Evolutionary conservation across 2,329 filamentous ascomycete genomes (phyloP).

Genomic region (Eutypa lata): DNA sequence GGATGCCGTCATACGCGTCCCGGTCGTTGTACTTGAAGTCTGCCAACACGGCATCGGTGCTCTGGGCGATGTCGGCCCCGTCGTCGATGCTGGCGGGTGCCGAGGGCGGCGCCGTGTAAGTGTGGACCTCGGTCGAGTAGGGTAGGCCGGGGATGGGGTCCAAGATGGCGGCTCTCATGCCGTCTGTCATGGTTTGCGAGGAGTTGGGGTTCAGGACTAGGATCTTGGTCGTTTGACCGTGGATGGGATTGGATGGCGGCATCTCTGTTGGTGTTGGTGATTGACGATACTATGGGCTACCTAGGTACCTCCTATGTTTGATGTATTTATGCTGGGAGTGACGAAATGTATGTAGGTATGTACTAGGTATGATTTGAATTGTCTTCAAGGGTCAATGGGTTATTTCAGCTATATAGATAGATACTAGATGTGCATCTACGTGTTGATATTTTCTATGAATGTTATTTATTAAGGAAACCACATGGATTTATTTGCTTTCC

Average conservation of each 20-base stretch:
- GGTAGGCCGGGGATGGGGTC: slow-evolving; percentile 21
- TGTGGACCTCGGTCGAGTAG: slow-evolving; percentile 49
- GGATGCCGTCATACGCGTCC: slow-evolving; percentile 64
- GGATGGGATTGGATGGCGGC: slow-evolving; percentile 27
- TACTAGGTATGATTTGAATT: too few relatives aligned
- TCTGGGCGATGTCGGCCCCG: slow-evolving; percentile 62
- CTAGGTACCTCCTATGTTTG: too few relatives aligned
- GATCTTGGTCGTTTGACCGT: slow-evolving; percentile 43
- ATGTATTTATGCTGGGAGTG: too few relatives aligned
- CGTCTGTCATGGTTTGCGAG: slow-evolving; percentile 67
- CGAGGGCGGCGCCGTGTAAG: slow-evolving; percentile 62
- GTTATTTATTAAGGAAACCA: too few relatives aligned
- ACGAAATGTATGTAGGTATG: too few relatives aligned
- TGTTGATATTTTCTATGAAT: too few relatives aligned
- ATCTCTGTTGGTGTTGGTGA: slow-evolving; percentile 11
- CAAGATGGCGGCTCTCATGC: slow-evolving; percentile 51
- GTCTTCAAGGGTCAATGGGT: too few relatives aligned
- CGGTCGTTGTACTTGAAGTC: slow-evolving; percentile 41
- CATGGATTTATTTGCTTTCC: too few relatives aligned
- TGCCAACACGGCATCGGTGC: slow-evolving; percentile 58
- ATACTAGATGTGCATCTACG: too few relatives aligned
- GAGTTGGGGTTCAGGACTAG: slow-evolving; percentile 81
- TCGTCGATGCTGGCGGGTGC: slow-evolving; percentile 78
- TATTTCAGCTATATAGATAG: too few relatives aligned
- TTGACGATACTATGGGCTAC: too few relatives aligned